Base-by-base conservation (phyloP, 2,329 filamentous ascomycete species). In the Trichoderma cornu-damae region DNA sequence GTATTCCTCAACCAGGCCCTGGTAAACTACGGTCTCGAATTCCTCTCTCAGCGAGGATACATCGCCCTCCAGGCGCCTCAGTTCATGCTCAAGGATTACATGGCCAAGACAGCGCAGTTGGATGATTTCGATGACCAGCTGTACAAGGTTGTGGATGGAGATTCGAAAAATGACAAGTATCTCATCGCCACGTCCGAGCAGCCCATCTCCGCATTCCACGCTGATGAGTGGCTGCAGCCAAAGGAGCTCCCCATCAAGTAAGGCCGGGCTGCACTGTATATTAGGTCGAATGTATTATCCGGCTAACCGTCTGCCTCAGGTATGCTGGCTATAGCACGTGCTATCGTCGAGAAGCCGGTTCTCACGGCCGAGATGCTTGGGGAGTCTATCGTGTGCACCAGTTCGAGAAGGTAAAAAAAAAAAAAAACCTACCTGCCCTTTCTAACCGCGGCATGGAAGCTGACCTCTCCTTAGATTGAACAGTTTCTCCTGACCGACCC, bases 341-440 rank as follows among this genome's bases (percentile, higher is more conserved):
- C 74, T 99, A 96, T 79, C 84, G 94, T 65, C 92, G 95, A 75
- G 94, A 99, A 72, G 94, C 94, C 38, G 94, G 94, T 54, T 86
- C 89, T 18, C 93, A 74, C 61, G 75, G 91, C 28, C 88, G 90
- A 70, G 91, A 99, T 71, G 93, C 93, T 1, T 99, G 94, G 94
- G 94, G 94, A 57, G 90, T 97, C 61, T 99, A 96, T 82, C 87
- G 94, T 63, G 92, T 97, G 26, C 94, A 99, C 72, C 93, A 99
- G 72, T 99, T 97, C 68, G 93, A 97, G 73, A 96, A 95, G 82
- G 86, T 84, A 14, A 37, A 20, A 12, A n/a, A 16, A 9, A 84
- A 14, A 37, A 20, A 12, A n/a, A 16, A 9, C 1, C 18, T 6
- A 51, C 20, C 37, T 61, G 4, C n/a, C n/a, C n/a, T n/a, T n/a